Evolutionary conservation across 768 basidiomycete species (phyloP), one percentile per base, ranked within the genome.

Genomic region (Suillus brevipes): DNA sequence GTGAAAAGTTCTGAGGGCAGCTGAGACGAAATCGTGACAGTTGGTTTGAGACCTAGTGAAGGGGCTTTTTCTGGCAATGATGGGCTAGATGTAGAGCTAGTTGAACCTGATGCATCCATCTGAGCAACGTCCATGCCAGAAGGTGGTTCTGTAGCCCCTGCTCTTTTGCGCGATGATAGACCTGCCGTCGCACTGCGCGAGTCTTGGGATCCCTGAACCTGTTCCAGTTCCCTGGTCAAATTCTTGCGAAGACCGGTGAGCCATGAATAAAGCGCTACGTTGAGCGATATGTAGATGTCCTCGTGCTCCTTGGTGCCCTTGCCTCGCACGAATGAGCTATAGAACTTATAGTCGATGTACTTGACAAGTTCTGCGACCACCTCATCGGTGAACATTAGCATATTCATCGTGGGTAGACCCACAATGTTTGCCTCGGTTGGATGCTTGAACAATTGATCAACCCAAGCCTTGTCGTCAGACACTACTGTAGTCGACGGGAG

Each of bases 211-310:
- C 83, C 83, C 66, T 85, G 84, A 2, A 85, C 87, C 71, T 91
- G 89, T 28, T 91, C 90, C 84, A 94, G 85, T 72, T 94, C 93
- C 62, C 89, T 80, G 16, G 87, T 81, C 69, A 93, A 78, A 65
- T 87, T 91, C 75, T 91, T 93, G 64, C 90, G 86, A 47, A 93
- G 81, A 28, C 89, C 75, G 1, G 90, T 91, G 53, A 94, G 83
- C 91, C 91, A 93, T 10, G 90, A 85, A 71, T 94, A 94, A 2
- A 94, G 79, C 0, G 89, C 84, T 71, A 93, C 87, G 78, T 95
- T 94, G 68, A 95, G 81, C 4, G 91, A 89, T 75, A 95, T 92
- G 75, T 89, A 94, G 62, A 95, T 92, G 68, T 92, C 90, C 68
- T 92, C 89, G 37, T 83, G 80, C 59, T 86, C 84, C 68, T 81